phyloP scores from a whole-genome alignment of 176 grass and related monocot species.

The Paspalum notatum region DNA sequence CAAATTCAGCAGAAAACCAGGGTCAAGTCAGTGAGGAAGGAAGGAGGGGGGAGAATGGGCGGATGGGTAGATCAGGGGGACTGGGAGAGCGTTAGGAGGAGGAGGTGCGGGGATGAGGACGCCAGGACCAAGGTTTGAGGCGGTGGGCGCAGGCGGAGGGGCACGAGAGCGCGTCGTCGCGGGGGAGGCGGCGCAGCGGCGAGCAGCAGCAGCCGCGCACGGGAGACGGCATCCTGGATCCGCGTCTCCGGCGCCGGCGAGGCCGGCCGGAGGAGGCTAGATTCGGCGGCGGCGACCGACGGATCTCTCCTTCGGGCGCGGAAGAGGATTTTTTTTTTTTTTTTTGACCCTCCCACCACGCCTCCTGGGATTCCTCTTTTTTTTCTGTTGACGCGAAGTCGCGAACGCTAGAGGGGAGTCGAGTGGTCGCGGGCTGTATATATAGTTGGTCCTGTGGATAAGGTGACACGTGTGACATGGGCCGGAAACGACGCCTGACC shows the following conservation, averaged over 20 bases:
- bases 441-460: constrained; percentile 26
- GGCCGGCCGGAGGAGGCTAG: too few relatives aligned
- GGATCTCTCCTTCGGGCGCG: background rate
- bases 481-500: too few relatives aligned
- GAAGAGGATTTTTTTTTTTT: constrained; percentile 4
- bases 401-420: too few relatives aligned
- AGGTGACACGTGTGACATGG: constrained; percentile 45
- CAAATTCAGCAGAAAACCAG: background rate
- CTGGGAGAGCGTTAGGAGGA: constrained; percentile 1
- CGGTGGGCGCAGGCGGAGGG: constrained; percentile 62
- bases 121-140: constrained; percentile 55
- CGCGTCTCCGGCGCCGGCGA: constrained; percentile 42
- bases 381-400: background rate
- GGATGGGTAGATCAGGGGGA: background rate
- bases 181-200: constrained; percentile 35
- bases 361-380: background rate
- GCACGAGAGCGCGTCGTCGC: constrained; percentile 28
- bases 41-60: too few relatives aligned
- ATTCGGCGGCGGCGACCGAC: constrained; percentile 41
- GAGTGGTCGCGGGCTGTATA: background rate
- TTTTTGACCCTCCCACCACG: background rate
- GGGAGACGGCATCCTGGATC: constrained; percentile 46
- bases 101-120: background rate
- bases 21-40: too few relatives aligned
- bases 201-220: constrained; percentile 36